Conservation (phyloP, 306 rosid genomes). For the Senna siamea region DNA sequence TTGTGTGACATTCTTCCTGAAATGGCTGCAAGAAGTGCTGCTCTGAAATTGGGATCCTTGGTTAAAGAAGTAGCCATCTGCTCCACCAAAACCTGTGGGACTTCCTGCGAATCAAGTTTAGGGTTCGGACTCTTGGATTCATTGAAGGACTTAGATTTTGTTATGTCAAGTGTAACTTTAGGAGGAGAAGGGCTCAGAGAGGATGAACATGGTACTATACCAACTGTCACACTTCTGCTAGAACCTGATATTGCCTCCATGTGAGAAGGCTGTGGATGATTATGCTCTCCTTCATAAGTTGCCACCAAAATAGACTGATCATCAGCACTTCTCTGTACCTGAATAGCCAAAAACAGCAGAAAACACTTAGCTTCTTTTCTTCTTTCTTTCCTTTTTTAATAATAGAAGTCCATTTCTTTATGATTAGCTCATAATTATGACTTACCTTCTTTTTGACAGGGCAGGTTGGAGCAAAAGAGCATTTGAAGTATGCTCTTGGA, state of each 20-base stretch:
- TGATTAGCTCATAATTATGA: neutral
- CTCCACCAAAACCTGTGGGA: constrained; percentile 71
- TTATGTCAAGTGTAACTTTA: constrained; percentile 60
- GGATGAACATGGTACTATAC: constrained; percentile 54
- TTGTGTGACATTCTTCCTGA: constrained; percentile 73
- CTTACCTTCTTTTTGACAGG: constrained; percentile 98
- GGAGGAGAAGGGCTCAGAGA: constrained; percentile 52
- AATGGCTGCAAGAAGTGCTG: constrained; percentile 91
- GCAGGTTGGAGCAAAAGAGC: constrained; percentile 97
- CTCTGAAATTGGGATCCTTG: constrained; percentile 89
- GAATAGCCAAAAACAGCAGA: constrained; percentile 36
- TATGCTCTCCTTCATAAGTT: constrained; percentile 98
- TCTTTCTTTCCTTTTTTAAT: too few species aligned
- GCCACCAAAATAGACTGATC: constrained; percentile 90
- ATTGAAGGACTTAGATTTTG: constrained; percentile 55
- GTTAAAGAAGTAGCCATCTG: constrained; percentile 97
- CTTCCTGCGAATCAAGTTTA: constrained; percentile 57
- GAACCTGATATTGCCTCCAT: constrained; percentile 63
- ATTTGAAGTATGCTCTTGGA: constrained; percentile 98
- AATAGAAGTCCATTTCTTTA: too few species aligned
- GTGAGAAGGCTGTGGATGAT: constrained; percentile 70
- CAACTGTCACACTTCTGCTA: constrained; percentile 44
- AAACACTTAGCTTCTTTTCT: constrained; percentile 1
- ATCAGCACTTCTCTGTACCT: constrained; percentile 97
- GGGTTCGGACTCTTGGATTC: constrained; percentile 48